A percentile compares a stretch with the other conserved stretches of the same genome.
Conservation (phyloP, 768 basidiomycete species). For the Kwoniella sp. region DNA sequence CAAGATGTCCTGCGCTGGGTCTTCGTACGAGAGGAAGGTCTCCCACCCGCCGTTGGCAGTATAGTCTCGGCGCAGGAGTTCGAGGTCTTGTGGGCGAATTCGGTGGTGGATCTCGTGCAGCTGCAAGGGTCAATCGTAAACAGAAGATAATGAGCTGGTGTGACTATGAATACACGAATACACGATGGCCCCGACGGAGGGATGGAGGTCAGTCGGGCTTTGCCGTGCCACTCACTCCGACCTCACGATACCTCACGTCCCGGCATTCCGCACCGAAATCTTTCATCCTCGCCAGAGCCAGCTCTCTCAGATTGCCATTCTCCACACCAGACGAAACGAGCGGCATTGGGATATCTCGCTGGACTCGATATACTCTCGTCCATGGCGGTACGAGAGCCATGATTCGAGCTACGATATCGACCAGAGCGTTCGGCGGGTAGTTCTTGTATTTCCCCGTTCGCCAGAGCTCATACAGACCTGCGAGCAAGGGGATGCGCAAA, state of each 20-base stretch:
- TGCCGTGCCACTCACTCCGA: conserved; percentile 75
- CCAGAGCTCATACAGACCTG: conserved; percentile 80
- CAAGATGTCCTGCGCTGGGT: conserved; percentile 94
- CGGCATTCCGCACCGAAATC: conserved; percentile 97
- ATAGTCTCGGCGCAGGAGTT: conserved; percentile 93
- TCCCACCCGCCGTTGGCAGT: conserved; percentile 99
- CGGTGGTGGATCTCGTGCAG: conserved; percentile 99
- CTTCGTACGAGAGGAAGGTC: conserved; percentile 98
- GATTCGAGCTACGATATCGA: conserved; percentile 94
- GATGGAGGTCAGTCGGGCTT: no score
- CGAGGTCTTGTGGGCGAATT: conserved; percentile 90
- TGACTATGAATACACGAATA: background rate
- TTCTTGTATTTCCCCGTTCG: conserved; percentile 97
- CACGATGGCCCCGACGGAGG: background rate
- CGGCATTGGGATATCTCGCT: conserved; percentile 95
- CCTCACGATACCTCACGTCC: conserved; percentile 96
- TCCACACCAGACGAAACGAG: conserved; percentile 96
- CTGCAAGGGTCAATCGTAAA: conserved; percentile 58
- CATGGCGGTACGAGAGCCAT: conserved; percentile 96
- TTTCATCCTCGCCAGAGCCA: conserved; percentile 96
- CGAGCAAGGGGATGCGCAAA: background rate
- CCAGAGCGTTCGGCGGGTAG: conserved; percentile 97
- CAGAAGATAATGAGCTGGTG: conserved; percentile 1
- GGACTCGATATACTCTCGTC: conserved; percentile 97
- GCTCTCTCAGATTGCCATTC: conserved; percentile 94